A percentile compares a stretch with the other conserved stretches of the same genome.
These are phyloP conservation scores for Elsinoe batatas DNA, from an alignment of 2,329 filamentous ascomycete species.

Conservation along the genomic window DNA sequence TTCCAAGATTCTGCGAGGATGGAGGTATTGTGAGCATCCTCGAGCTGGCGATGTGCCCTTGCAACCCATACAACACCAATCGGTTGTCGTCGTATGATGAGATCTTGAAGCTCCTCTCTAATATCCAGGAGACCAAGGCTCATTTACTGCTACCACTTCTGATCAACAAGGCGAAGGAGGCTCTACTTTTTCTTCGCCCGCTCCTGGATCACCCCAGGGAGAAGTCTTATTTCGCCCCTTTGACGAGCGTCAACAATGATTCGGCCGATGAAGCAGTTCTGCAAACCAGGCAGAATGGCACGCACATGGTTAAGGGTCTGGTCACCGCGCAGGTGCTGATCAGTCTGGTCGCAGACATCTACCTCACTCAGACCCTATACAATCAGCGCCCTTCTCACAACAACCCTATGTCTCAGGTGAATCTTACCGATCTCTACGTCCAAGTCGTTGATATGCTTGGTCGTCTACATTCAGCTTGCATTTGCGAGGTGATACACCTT, in stretches of 20 bases:
- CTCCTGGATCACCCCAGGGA: slow-evolving; percentile 40
- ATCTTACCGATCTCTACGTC: slow-evolving; percentile 75
- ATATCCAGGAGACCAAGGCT: slow-evolving; percentile 70
- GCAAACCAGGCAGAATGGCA: slow-evolving; percentile 48
- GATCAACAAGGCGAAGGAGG: slow-evolving; percentile 60
- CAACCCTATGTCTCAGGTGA: slow-evolving; percentile 58
- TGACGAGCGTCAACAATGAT: slow-evolving; percentile 8
- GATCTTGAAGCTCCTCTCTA: slow-evolving; percentile 63
- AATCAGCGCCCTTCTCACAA: slow-evolving; percentile 50
- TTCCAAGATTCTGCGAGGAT: slow-evolving; percentile 61
- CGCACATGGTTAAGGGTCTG: slow-evolving; percentile 66
- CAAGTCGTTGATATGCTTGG: slow-evolving; percentile 66
- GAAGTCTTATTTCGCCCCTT: slow-evolving; percentile 16
- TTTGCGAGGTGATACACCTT: slow-evolving; percentile 76
- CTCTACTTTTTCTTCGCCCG: slow-evolving; percentile 57
- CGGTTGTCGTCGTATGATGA: slow-evolving; percentile 58
- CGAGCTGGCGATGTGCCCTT: slow-evolving; percentile 73
- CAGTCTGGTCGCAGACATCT: slow-evolving; percentile 49
- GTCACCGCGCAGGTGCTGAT: slow-evolving; percentile 67
- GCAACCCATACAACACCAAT: slow-evolving; percentile 64
- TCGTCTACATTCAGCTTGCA: slow-evolving; percentile 64
- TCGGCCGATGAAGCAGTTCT: background rate
- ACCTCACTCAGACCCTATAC: slow-evolving; percentile 18
- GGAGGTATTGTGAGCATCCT: slow-evolving; percentile 77
- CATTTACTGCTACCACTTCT: slow-evolving; percentile 74